A percentile compares a stretch with the other conserved stretches of the same genome.
Conservation (phyloP, 2,329 filamentous ascomycete species). For the Huntiella omanensis region DNA sequence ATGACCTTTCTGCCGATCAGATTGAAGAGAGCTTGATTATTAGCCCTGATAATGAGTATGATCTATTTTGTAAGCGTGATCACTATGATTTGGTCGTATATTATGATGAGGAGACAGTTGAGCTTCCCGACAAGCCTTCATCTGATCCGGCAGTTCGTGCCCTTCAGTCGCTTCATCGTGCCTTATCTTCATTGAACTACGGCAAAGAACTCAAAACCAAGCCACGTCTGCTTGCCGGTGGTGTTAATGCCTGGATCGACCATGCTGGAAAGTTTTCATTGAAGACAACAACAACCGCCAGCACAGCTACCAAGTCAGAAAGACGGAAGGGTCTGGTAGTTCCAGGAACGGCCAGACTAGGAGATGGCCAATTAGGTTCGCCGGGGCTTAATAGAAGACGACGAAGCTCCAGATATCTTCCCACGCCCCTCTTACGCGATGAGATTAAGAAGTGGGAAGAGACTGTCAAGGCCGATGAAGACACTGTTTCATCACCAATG, state of each 20-base stretch:
- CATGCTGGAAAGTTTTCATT: slow-evolving; percentile 54
- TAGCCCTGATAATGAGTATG: slow-evolving; percentile 54
- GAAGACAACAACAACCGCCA: slow-evolving; percentile 24
- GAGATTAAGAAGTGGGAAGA: slow-evolving; percentile 71
- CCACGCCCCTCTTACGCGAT: slow-evolving; percentile 55
- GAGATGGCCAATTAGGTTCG: background rate
- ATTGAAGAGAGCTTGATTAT: slow-evolving; percentile 51
- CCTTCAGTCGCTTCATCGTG: slow-evolving; percentile 45
- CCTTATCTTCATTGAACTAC: slow-evolving; percentile 68
- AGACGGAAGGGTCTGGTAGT: slow-evolving; percentile 8
- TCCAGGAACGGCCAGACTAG: slow-evolving; percentile 1
- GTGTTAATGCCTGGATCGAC: slow-evolving; percentile 71
- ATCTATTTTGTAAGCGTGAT: slow-evolving; percentile 51
- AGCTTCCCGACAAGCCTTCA: slow-evolving; percentile 21
- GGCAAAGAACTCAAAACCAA: slow-evolving; percentile 52
- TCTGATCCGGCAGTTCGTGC: slow-evolving; percentile 6
- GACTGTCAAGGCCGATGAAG: slow-evolving; percentile 46
- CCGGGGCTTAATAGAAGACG: slow-evolving; percentile 12
- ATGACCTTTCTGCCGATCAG: slow-evolving; percentile 42
- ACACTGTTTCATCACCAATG: slow-evolving; percentile 27
- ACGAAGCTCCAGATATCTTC: slow-evolving; percentile 27
- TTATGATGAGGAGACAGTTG: slow-evolving; percentile 54
- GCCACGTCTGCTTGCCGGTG: slow-evolving; percentile 65
- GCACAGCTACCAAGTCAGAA: slow-evolving; percentile 14
- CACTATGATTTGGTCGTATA: slow-evolving; percentile 78